Percentiles rank a stretch among this genome's conserved stretches.
Conservation (phyloP, 495 filamentous ascomycete species). For the Peziza echinospora region DNA sequence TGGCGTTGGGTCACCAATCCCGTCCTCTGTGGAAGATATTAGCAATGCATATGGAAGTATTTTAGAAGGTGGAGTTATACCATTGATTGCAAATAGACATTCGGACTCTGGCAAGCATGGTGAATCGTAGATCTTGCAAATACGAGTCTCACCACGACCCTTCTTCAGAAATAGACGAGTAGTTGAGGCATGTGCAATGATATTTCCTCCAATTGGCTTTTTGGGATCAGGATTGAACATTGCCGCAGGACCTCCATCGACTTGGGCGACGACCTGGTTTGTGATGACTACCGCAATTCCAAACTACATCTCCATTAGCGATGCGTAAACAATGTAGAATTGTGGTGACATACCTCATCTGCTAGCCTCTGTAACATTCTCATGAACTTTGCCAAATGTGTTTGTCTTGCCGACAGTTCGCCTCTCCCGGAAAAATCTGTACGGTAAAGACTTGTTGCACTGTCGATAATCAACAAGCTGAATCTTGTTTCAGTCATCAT, state of each 20-base stretch:
- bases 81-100: slow-evolving; percentile 82
- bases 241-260: slow-evolving; percentile 66
- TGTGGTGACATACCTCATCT: slow-evolving; percentile 35
- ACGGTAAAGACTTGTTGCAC: slow-evolving; percentile 79
- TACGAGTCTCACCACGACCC: slow-evolving; percentile 77
- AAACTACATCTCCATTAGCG: slow-evolving; percentile 27
- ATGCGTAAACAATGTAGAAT: background rate
- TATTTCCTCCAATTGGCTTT: slow-evolving; percentile 97
- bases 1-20: slow-evolving; percentile 83
- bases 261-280: slow-evolving; percentile 95
- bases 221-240: slow-evolving; percentile 99
- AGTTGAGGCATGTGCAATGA: slow-evolving; percentile 91
- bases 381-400: slow-evolving; percentile 93
- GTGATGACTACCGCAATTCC: slow-evolving; percentile 97
- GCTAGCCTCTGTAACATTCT: slow-evolving; percentile 79
- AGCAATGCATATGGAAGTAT: too few relatives aligned
- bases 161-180: slow-evolving; percentile 83
- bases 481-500: slow-evolving; percentile 99
- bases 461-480: slow-evolving; percentile 85
- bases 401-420: slow-evolving; percentile 73
- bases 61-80: slow-evolving; percentile 9
- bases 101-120: slow-evolving; percentile 92
- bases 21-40: slow-evolving; percentile 43
- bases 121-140: slow-evolving; percentile 98
- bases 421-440: slow-evolving; percentile 91